Base-by-base conservation (phyloP, 495 filamentous ascomycete genomes). In the Cetradonia linearis region DNA sequence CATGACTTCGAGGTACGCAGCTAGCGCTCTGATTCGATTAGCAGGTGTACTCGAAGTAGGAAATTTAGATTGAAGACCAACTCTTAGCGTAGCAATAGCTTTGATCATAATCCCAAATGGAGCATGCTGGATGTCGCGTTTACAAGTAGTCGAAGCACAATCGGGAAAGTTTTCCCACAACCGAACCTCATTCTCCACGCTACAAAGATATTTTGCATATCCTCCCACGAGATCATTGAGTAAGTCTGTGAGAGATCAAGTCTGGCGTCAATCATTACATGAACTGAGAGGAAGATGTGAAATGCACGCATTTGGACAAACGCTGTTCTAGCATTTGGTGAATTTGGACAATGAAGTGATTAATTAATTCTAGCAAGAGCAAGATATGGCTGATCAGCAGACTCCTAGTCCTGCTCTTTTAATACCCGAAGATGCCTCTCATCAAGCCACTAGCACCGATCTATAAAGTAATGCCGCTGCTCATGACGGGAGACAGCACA, bases 61-160 rank as follows among this genome's bases (percentile, higher is more conserved):
- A 5, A 27, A 4, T 2, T 13, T 14, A 18, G 0, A 27, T 58
- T 1, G 7, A 27, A 36, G 3, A 48, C 59, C 11, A 18, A 61
- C 59, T 50, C 50, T 61, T 37, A 48, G 27, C 40, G 49, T 40
- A 60, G 49, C 50, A 46, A 55, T 36, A 9, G 58, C 34, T 37
- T 20, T 40, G 40, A 30, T 38, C 30, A 5, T 18, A 40, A 18
- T 33, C 52, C 40, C 20, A 30, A 18, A 7, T 23, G 9, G 50
- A 36, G 50, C 59, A 61, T 61, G 30, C 28, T 55, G 37, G 25
- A 38, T 13, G 30, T 49, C 46, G 33, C 4, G 13, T 33, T 42
- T 49, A 5, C 23, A 18, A 23, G 13, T 25, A 16, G 18, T 20
- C 28, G 27, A 47, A 11, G 38, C 8, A 27, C 10, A 20, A 28